A percentile compares a stretch with the other conserved stretches of the same genome.
These are phyloP conservation scores for Annulohypoxylon nitens DNA, from an alignment of 495 filamentous ascomycete species.

Conservation along the genomic window DNA sequence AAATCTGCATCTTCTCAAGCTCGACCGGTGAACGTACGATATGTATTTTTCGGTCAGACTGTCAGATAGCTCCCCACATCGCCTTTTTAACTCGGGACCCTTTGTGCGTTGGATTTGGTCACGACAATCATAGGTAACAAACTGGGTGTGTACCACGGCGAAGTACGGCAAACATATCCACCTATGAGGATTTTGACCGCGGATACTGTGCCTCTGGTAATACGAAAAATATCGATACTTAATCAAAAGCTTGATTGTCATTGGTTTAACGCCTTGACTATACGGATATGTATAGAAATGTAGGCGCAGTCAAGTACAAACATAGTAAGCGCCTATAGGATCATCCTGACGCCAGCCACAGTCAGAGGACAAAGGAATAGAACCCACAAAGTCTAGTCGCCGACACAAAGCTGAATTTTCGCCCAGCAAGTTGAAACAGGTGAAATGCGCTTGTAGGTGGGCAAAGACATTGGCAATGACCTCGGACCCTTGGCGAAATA, in stretches of 20 bases:
- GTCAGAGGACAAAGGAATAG: slow-evolving; percentile 1
- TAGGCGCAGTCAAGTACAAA: slow-evolving; percentile 10
- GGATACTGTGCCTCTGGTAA: not conserved
- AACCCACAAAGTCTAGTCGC: not conserved
- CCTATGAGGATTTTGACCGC: not conserved
- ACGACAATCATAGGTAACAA: not conserved
- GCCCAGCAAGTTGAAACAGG: slow-evolving; percentile 1
- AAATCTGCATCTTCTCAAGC: slow-evolving; percentile 21
- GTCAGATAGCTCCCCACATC: slow-evolving; percentile 20
- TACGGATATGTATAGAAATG: not conserved
- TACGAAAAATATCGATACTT: not conserved
- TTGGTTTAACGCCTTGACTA: slow-evolving; percentile 8
- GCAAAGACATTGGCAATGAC: not conserved
- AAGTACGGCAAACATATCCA: not conserved
- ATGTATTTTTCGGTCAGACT: not conserved
- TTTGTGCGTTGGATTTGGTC: not conserved
- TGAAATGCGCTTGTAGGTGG: not conserved
- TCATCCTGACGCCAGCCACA: slow-evolving; percentile 11
- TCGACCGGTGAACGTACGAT: slow-evolving; percentile 20
- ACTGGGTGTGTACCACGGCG: not conserved
- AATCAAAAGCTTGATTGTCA: not conserved
- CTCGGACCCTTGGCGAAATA: slow-evolving; percentile 2
- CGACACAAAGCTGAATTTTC: not conserved
- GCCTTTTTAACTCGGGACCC: slow-evolving; percentile 3
- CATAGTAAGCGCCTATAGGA: slow-evolving; percentile 25